Evolutionary conservation across 805 yeast genomes (phyloP).

Genomic region (Candida incommunis): DNA sequence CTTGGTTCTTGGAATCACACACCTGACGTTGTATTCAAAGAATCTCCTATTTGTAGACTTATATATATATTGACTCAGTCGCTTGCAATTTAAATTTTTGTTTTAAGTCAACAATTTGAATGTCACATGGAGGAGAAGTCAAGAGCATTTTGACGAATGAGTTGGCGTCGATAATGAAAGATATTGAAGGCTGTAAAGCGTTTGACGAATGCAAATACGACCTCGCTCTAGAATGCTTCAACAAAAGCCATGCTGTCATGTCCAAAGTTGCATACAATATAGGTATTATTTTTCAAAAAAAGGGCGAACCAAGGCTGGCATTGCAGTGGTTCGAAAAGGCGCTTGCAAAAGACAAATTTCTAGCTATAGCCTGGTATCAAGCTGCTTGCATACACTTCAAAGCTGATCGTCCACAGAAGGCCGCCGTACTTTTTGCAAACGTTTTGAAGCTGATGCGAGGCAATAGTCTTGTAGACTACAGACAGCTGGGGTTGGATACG

Average conservation of each 20-base stretch:
- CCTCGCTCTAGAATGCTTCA: constrained; percentile 3
- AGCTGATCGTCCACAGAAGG: constrained; percentile 1
- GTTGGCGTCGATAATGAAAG: too few relatives aligned
- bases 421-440: constrained; percentile 4
- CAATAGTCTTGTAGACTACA: constrained; percentile 5
- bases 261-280: constrained; percentile 5
- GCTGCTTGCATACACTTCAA: constrained; percentile 4
- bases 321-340: constrained; percentile 3
- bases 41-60: too few relatives aligned
- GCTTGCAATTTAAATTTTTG: too few relatives aligned
- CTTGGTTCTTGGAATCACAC: too few relatives aligned
- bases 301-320: constrained; percentile 3
- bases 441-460: constrained; percentile 4
- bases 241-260: constrained; percentile 2
- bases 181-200: constrained; percentile 4
- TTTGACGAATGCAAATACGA: constrained; percentile 1
- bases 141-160: too few relatives aligned
- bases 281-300: constrained; percentile 2
- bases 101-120: too few relatives aligned
- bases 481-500: constrained; percentile 3
- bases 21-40: too few relatives aligned
- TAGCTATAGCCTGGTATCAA: constrained; percentile 2
- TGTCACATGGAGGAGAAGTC: too few relatives aligned
- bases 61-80: too few relatives aligned
- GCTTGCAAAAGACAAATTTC: constrained; percentile 3